Evolutionary conservation across 768 basidiomycete species (phyloP), one percentile per base, ranked within the genome.

Genomic region (Symmetrospora coprosmae): DNA sequence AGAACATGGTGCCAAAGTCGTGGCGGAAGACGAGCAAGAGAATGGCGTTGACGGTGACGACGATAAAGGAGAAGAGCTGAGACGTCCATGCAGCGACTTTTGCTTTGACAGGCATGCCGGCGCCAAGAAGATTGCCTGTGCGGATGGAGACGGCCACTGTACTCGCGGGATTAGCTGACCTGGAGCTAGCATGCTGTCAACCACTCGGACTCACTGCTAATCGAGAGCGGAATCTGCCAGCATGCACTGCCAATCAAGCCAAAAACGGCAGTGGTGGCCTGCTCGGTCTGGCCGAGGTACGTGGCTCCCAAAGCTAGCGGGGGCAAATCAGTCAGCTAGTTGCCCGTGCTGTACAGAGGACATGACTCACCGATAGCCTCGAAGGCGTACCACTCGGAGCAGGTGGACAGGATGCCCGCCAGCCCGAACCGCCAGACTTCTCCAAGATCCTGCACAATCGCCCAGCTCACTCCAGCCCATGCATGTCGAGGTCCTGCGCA

Each of bases 211-310:
- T n/a, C n/a, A n/a, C 28, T 40, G 30, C 40, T 45, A 43, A 58
- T 46, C 37, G 55, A 40, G 27, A 43, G 37, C 4, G 55, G 55
- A 4, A 58, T 27, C 55, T 58, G 55, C 55, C 55, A 58, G 55
- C 55, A 58, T n/a, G 46, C 23, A n/a, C 8, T 28, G 13, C n/a
- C 25, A 6, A 46, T n/a, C 41, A 43, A 45, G 6, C 13, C 23
- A 33, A 19, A 40, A 30, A 58, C 37, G 11, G 55, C 55, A 27
- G 40, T 58, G 14, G 30, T 27, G 28, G 55, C 55, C 46, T 58
- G 55, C 17, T 39, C 21, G 30, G 43, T 43, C 37, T 46, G 23
- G 11, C 40, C 55, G 2, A 58, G 33, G 23, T 45, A 58, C 2
- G 55, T 47, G 17, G 55, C 55, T n/a, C 55, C 55, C n/a, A 58